Conservation (phyloP, 2,329 filamentous ascomycete species). For the Aspergillus viridinutans region DNA sequence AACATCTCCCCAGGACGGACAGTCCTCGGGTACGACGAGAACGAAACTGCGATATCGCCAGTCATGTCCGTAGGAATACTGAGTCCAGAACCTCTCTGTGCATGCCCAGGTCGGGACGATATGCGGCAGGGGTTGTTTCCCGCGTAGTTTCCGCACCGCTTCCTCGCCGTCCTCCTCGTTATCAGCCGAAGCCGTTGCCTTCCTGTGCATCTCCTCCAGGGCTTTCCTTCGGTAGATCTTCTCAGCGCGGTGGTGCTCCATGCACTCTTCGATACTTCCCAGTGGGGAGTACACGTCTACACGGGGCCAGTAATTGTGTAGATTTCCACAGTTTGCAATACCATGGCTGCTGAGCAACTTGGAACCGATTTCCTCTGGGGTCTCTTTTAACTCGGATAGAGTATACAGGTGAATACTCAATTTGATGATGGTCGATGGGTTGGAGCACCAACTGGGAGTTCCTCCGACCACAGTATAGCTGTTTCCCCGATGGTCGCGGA, state of each 20-base stretch:
- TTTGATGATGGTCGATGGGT: background rate
- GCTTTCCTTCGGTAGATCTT: constrained; percentile 3
- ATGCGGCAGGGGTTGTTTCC: background rate
- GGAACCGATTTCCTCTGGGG: background rate
- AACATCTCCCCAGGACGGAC: constrained; percentile 6
- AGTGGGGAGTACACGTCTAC: constrained; percentile 11
- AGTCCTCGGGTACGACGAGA: background rate
- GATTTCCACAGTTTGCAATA: constrained; percentile 11
- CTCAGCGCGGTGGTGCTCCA: constrained; percentile 11
- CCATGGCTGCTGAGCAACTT: background rate
- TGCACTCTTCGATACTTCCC: constrained; percentile 9
- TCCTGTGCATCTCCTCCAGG: background rate
- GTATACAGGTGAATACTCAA: constrained; percentile 1
- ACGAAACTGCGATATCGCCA: background rate
- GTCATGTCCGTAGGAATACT: background rate
- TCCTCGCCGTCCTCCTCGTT: background rate
- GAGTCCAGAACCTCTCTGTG: background rate
- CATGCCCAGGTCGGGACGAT: background rate
- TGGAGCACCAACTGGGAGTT: background rate
- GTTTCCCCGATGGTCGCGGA: background rate
- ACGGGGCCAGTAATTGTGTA: constrained; percentile 10
- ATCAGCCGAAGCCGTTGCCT: background rate
- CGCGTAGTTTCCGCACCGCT: background rate
- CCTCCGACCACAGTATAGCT: constrained; percentile 1
- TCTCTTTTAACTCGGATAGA: background rate